Evolutionary conservation across 129 eudicot species (phyloP), one percentile per base, ranked within the genome.

Genomic region (Flaveria linearis): DNA sequence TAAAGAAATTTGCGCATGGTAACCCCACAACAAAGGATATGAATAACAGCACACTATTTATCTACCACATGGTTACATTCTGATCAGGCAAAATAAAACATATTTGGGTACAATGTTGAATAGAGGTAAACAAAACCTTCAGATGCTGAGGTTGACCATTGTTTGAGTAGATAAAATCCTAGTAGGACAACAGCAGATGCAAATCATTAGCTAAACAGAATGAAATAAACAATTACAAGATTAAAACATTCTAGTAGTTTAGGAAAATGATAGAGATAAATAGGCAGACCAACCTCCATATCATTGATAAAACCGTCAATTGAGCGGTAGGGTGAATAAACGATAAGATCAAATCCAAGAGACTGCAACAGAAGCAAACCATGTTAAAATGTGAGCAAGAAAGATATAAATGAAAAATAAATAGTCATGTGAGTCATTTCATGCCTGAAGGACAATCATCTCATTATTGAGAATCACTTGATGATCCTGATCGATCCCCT

Each of bases 391-490:
- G n/a, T 45, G 78, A 78, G 41, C 28, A 65, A 73, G 7, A 74
- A 71, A 16, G 36, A 6, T 23, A 76, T 14, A 68, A 67, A 6
- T 58, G 70, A 49, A 77, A 46, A 71, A 45, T 0, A 42, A 74
- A 30, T 30, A 20, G 60, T 36, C 42, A 51, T 64, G 56, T 0
- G 56, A 71, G 60, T 67, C 17, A 76, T 39, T 57, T 70, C 84
- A 62, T 87, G 85, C 97, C 99, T 95, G 97, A 82, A 95, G 97
- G 76, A 95, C 99, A 72, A 91, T 72, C 96, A 95, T 91, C 82
- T 95, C 99, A 72, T 95, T 91, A 79, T 91, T 86, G 75, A 95
- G 89, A 77, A 95, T 95, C 76, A 89, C 77, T 14, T 85, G 96
- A 84, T 95, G 99, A 85, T 92, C 97, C 81, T 91, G 99, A 69